Evolutionary conservation across 2,329 filamentous ascomycete genomes (phyloP).

Genomic region (Cladosporium sp.): DNA sequence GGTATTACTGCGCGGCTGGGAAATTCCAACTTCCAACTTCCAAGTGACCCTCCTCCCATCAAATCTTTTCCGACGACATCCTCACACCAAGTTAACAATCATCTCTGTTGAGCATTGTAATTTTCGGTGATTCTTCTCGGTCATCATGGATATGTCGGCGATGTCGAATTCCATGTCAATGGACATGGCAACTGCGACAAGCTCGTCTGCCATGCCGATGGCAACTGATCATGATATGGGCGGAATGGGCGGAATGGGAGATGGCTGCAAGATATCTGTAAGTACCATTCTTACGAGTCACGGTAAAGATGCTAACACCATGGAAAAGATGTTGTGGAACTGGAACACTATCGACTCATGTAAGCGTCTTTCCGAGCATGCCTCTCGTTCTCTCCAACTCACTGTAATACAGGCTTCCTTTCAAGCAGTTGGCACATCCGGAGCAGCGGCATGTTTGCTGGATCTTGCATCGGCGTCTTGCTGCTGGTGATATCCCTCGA

Average conservation of each 20-base stretch:
- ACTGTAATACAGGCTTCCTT: slow-evolving; percentile 52
- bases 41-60: not conserved
- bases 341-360: slow-evolving; percentile 67
- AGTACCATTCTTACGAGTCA: not conserved
- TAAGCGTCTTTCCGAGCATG: not conserved
- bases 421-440: slow-evolving; percentile 65
- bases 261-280: slow-evolving; percentile 38
- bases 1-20: not conserved
- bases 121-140: not conserved
- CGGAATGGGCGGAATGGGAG: slow-evolving; percentile 21
- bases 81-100: no score
- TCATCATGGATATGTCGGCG: slow-evolving; percentile 15
- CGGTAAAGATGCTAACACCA: no score
- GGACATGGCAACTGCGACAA: slow-evolving; percentile 15
- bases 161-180: slow-evolving; percentile 16
- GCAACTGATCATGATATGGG: slow-evolving; percentile 21
- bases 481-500: slow-evolving; percentile 71
- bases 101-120: no score
- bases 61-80: no score
- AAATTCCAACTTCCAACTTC: not conserved
- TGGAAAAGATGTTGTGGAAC: slow-evolving; percentile 72
- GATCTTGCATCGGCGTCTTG: slow-evolving; percentile 73
- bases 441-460: slow-evolving; percentile 68
- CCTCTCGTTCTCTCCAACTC: not conserved
- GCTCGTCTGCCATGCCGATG: slow-evolving; percentile 8